Evolutionary conservation across 495 filamentous ascomycete genomes (phyloP), one percentile per base, ranked within the genome.

Genomic region (Hypoxylon rickii): DNA sequence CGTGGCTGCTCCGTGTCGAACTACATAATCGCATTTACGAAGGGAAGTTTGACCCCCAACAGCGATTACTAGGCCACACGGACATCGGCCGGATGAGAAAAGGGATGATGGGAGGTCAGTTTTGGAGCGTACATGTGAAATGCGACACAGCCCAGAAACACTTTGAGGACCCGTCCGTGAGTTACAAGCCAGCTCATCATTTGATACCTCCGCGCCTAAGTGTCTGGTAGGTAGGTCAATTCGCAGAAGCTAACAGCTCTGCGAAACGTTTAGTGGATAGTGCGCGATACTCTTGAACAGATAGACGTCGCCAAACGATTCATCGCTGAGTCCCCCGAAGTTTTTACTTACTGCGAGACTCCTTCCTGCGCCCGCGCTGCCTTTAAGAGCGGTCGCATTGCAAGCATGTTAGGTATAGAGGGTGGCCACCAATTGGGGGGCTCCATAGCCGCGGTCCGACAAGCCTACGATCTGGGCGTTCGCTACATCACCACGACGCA

Each of bases 401-500:
- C 64, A 1, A 53, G 48, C 17, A 67, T 69, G 66, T 18, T 69
- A 36, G 66, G 66, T 8, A 54, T 62, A 10, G 67, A 70, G 53
- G 66, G 66, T 16, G 49, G 49, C 8, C 41, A 58, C 56, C 26
- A 65, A 65, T 70, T 42, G 4, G 45, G 49, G 13, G 50, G 43
- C 3, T 54, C 49, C 39, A 51, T 63, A 16, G 65, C 61, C 26
- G 61, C 70, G 1, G 29, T 76, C 5, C 64, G 70, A 16, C 64
- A 64, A 32, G 51, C 66, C 16, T 64, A 70, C 32, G 49, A 61
- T 8, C 62, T 73, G 11, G 67, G 71, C 7, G 65, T 65, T 0
- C 59, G 67, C 7, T 75, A 75, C 41, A 56, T 67, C 20, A 73
- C 71, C 7, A 36, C 66, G 2, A 67, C 71, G 7, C 66, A 70